Evolutionary conservation across 1,139 yeast species (phyloP), one percentile per base, ranked within the genome.

Genomic region (Saccharomycopsis hybrid): DNA sequence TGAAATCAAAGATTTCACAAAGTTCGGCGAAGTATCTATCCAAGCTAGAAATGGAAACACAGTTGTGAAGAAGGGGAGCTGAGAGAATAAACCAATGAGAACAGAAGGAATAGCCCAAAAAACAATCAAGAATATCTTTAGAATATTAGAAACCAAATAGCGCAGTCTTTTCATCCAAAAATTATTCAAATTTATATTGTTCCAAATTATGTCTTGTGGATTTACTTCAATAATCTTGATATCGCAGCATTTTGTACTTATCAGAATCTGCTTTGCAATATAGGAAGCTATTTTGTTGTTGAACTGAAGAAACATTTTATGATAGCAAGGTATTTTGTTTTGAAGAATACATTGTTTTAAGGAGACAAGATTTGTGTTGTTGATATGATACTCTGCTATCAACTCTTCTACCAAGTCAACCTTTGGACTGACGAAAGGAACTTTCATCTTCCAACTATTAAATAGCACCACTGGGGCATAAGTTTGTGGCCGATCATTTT

Each of bases 51-150:
- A 70, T 3, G 86, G 86, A 41, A 82, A 63, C 38, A 78, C 61
- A 29, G 71, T 70, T 0, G 82, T 74, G 46, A 82, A 59, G 54
- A 78, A 71, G 0, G 87, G 85, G 3, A 81, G 67, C 56, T 83
- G 88, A 0, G 88, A 78, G 0, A 84, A 65, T 11, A 83, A 65
- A 0, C 88, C 87, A 46, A 84, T 77, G 54, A 82, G 71, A 1
- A 88, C 83, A 1, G 84, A 88, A 0, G 94, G 94, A 1, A 83
- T 64, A 1, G 82, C 82, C 75, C 87, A 84, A 5, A 81, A 70
- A 1, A 81, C 61, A 3, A 78, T 77, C 0, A 82, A 66, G 4
- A 70, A 52, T 9, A 78, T 65, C 43, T 77, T 70, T 2, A 75
- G 41, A 1, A 74, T 52, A 38, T 72, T 71, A 0, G 80, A 77